phyloP scores from a whole-genome alignment of 208 protist genomes.

The Zelonia costaricensis region DNA sequence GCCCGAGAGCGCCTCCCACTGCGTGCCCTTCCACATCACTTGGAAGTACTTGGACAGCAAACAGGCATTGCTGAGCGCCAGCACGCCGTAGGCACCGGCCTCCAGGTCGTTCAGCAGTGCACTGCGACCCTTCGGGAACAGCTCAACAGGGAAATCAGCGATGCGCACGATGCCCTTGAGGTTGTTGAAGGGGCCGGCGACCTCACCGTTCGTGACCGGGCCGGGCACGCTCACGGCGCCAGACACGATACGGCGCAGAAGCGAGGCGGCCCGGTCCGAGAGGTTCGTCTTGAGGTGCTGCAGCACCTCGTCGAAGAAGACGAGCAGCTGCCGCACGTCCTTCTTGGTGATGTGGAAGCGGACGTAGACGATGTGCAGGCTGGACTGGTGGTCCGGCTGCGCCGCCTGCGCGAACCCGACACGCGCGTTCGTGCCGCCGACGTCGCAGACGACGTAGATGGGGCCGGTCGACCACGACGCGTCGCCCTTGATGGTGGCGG shows the following conservation, averaged over 20 bases:
- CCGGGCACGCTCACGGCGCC: slow-evolving; percentile 63
- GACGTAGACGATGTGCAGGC: slow-evolving; percentile 37
- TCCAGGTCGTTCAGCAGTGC: slow-evolving; percentile 74
- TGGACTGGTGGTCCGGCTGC: neutral
- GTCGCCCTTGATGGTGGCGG: slow-evolving; percentile 22
- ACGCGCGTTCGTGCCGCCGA: slow-evolving; percentile 73
- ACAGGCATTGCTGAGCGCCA: slow-evolving; percentile 51
- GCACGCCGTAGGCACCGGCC: slow-evolving; percentile 61
- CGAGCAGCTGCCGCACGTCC: slow-evolving; percentile 42
- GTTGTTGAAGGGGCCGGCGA: slow-evolving; percentile 73
- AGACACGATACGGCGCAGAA: slow-evolving; percentile 42
- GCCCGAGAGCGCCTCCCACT: slow-evolving; percentile 34
- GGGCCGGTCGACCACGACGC: slow-evolving; percentile 31
- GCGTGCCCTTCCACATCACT: slow-evolving; percentile 71
- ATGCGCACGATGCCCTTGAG: slow-evolving; percentile 55
- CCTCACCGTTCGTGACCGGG: slow-evolving; percentile 42
- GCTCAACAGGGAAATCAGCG: slow-evolving; percentile 42
- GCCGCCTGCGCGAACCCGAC: slow-evolving; percentile 52
- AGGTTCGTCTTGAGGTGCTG: slow-evolving; percentile 26
- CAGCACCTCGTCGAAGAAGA: slow-evolving; percentile 52
- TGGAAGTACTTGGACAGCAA: slow-evolving; percentile 59
- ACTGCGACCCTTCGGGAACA: slow-evolving; percentile 59
- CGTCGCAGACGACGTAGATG: slow-evolving; percentile 69
- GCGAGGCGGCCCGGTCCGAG: slow-evolving; percentile 11
- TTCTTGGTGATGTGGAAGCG: slow-evolving; percentile 54